Base-by-base conservation (phyloP, 2,329 filamentous ascomycete genomes). In the Paraconiothyrium sp. region DNA sequence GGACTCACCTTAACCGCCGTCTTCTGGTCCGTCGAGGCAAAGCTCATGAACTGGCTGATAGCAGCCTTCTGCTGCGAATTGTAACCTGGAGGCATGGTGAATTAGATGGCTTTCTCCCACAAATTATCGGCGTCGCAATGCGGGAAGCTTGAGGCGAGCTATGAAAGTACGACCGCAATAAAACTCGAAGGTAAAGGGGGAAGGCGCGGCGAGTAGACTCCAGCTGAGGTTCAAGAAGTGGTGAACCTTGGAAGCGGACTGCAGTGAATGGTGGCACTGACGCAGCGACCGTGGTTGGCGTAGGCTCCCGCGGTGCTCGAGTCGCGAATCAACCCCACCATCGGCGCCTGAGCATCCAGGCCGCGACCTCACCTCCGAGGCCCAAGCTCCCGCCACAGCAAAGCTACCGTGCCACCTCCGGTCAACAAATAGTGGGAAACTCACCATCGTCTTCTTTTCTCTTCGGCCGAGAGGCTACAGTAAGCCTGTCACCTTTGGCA, bases 21-120 rank as follows among this genome's bases (percentile, higher is more conserved):
- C 47, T 73, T 81, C 66, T 79, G 78, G 62, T 84, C 83, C 47
- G 78, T 65, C 52, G 79, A 73, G 4, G 83, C 83, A 65, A 84
- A 79, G 60, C 65, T 77, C 60, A 74, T 73, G 67, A 84, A 83
- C 68, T 83, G 78, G 64, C 63, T 61, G 49, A 84, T 81, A 14
- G 81, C 79, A 58, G 67, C 68, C 72, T 83, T 84, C 72, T 85
- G 83, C 71, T 78, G 71, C 7, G 78, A 48, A 7, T 76, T 83
- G 70, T 83, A 81, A 43, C 78, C 79, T 78, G 81, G 70, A 68
- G 82, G 81, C 82, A 84, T 83, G 9, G 6, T 46, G 52, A 44
- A 34, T 55, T 9, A 49, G 54, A 37, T n/a, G 16, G 27, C 27
- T 30, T 27, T 5, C 11, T 35, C 39, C 27, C 30, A 44, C 27